Percentiles rank a stretch among this genome's conserved stretches.
phyloP scores from a whole-genome alignment of 1,284 basidiomycete genomes.

The Ustilago tritici region DNA sequence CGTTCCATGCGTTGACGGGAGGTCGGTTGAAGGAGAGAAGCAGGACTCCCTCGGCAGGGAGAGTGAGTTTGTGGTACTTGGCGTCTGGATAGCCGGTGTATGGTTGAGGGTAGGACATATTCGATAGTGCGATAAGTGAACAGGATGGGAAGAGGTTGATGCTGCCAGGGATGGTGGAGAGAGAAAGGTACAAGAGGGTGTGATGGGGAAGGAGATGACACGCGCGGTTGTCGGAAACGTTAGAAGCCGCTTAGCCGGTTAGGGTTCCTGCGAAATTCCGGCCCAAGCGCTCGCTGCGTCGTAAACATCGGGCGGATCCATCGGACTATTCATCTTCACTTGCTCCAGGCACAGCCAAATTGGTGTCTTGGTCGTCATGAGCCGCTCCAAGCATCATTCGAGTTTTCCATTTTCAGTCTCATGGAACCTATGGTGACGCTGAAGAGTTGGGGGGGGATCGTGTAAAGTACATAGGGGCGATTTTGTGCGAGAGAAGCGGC shows the following conservation, averaged over 20 bases:
- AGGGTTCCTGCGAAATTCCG: conserved; percentile 7
- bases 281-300: background rate
- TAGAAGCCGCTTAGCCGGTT: conserved; percentile 17
- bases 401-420: too few species aligned
- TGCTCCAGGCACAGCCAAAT: background rate
- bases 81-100: conserved; percentile 39
- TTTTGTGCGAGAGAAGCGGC: background rate
- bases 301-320: conserved; percentile 4
- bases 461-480: background rate
- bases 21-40: conserved; percentile 62
- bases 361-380: too few species aligned
- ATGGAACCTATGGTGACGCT: background rate
- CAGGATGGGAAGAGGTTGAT: background rate
- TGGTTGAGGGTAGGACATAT: conserved; percentile 49
- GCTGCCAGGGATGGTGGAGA: background rate
- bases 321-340: background rate
- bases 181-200: background rate
- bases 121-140: background rate
- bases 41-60: conserved; percentile 56
- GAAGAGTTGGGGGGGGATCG: background rate
- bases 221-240: conserved; percentile 9
- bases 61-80: conserved; percentile 57
- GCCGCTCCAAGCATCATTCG: too few species aligned
- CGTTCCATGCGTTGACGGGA: conserved; percentile 65
- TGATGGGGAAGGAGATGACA: conserved; percentile 1